Base-by-base conservation (phyloP, 2,329 filamentous ascomycete species). In the Paracorniculantispora psalliotae region DNA sequence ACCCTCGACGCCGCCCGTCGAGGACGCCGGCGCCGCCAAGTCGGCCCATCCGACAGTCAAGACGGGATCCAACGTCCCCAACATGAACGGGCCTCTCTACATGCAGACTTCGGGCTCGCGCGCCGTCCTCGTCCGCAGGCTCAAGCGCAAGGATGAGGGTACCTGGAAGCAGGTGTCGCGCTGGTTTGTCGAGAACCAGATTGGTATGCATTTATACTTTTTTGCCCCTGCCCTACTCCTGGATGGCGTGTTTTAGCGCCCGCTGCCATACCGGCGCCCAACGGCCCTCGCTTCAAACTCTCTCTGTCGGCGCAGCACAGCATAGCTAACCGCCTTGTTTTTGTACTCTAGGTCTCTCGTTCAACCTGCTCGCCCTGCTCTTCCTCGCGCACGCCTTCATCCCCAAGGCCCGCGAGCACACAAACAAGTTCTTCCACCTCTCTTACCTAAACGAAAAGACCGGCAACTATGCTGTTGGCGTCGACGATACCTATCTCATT, bases 401-500 rank as follows among this genome's bases (percentile, higher is more conserved):
- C 71, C 92, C 93, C 54, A 88, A 87, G 67, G 85, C 92, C 51
- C 85, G 91, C 64, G 78, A 82, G 56, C 86, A 89, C 68, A 96
- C 92, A n/a, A 81, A 82, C 68, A 94, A 92, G 66, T 96, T 96
- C 79, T 92, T 96, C 76, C 83, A 85, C 59, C 82, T 97, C 60
- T 92, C 90, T 60, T 94, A 97, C 77, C 87, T 88, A 73, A 90
- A 93, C 70, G 75, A 84, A 0, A 69, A 77, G 8, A 85, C 86
- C 1, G 86, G 84, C 47, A 75, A 82, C 61, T 97, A 96, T 73
- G 84, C 83, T 49, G 83, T 88, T 65, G 93, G 94, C 62, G 82
- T 80, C 71, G 87, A 96, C 68, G 94, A 99, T 74, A 77, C 85
- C 63, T 89, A 88, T 71, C 84, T 92, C 68, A 86, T 97, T 49